These are phyloP conservation scores for Macaranga tanarius DNA, from an alignment of 441 rosid genomes.

Conservation along the genomic window DNA sequence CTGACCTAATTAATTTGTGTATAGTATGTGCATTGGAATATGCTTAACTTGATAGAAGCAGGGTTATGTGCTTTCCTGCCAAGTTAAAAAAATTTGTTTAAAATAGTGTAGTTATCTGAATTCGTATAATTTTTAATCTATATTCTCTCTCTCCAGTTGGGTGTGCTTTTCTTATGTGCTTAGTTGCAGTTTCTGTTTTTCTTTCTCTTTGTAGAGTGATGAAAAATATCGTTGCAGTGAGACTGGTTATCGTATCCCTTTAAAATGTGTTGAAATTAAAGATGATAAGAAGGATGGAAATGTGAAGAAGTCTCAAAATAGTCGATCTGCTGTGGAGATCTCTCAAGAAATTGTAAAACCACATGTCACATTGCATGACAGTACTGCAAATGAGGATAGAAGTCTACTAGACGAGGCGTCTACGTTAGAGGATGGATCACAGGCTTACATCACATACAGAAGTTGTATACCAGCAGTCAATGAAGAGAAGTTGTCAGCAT, in stretches of 20 bases:
- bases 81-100: too few species aligned
- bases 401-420: slow-evolving; percentile 50
- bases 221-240: slow-evolving; percentile 84
- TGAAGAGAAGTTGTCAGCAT: slow-evolving; percentile 67
- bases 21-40: too few species aligned
- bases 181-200: background rate
- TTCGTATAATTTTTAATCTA: background rate
- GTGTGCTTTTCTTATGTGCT: background rate
- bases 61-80: too few species aligned
- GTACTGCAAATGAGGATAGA: slow-evolving; percentile 33
- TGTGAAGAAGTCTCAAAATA: slow-evolving; percentile 37
- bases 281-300: slow-evolving; percentile 27
- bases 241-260: slow-evolving; percentile 84
- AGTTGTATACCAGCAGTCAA: slow-evolving; percentile 71
- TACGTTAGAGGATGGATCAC: slow-evolving; percentile 33
- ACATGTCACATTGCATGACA: slow-evolving; percentile 22
- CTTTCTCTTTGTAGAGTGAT: slow-evolving; percentile 48
- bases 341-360: slow-evolving; percentile 16
- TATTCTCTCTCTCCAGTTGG: background rate
- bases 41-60: too few species aligned
- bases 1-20: too few species aligned
- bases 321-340: slow-evolving; percentile 39
- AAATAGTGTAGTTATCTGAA: too few species aligned
- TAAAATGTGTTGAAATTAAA: slow-evolving; percentile 59
- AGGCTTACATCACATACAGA: slow-evolving; percentile 67